phyloP scores from a whole-genome alignment of 2,329 filamentous ascomycete genomes.

The Meredithiella fracta region DNA sequence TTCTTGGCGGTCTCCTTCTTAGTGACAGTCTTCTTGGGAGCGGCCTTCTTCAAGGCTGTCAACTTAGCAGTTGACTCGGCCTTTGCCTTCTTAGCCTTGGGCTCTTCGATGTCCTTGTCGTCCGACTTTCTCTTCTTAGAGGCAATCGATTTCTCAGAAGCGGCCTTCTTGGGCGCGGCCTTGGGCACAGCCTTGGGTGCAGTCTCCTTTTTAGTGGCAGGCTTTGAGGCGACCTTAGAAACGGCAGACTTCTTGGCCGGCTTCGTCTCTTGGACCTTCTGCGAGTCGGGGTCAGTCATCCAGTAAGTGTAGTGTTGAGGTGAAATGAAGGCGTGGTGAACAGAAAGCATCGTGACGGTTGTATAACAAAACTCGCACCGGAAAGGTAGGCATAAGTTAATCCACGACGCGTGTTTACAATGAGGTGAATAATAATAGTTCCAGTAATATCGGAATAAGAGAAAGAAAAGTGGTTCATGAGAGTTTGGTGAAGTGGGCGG shows the following conservation, averaged over 20 bases:
- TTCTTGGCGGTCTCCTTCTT: conserved; percentile 22
- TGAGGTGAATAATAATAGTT: too few relatives aligned
- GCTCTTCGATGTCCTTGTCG: conserved; percentile 2
- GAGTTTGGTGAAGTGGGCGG: background rate
- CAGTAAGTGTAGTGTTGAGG: background rate
- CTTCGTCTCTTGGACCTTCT: conserved; percentile 14
- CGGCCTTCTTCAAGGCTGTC: conserved; percentile 18
- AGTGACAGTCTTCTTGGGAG: conserved; percentile 13
- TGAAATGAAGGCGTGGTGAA: background rate
- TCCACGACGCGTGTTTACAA: too few relatives aligned
- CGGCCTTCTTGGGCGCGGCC: conserved; percentile 17
- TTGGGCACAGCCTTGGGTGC: conserved; percentile 18
- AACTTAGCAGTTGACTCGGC: conserved; percentile 13
- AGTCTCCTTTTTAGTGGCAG: too few relatives aligned
- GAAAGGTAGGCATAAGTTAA: too few relatives aligned
- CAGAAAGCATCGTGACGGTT: background rate
- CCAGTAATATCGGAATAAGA: too few relatives aligned
- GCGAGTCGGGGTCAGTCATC: conserved; percentile 4
- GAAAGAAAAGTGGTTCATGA: background rate
- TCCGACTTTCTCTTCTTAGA: conserved; percentile 19
- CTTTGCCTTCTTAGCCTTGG: conserved; percentile 13
- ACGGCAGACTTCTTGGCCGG: conserved; percentile 19
- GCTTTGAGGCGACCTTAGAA: conserved; percentile 12
- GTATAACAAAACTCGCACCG: too few relatives aligned
- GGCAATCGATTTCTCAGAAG: conserved; percentile 19